These are phyloP conservation scores for Fraxinus americana DNA, from an alignment of 257 asterid genomes.

Conservation along the genomic window DNA sequence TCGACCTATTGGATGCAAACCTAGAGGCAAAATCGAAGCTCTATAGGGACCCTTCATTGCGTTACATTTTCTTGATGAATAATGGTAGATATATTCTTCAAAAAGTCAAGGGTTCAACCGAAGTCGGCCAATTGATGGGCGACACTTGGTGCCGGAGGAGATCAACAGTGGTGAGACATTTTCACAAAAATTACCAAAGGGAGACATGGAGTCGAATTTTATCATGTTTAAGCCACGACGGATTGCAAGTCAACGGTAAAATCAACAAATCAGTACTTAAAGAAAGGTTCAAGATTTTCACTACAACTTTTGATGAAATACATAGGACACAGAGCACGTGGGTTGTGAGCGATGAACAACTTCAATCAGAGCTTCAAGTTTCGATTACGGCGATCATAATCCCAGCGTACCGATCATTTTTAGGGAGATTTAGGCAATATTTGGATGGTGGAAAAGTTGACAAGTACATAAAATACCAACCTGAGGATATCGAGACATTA, in stretches of 20 bases:
- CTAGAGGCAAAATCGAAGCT: slow-evolving; percentile 54
- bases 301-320: slow-evolving; percentile 65
- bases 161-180: slow-evolving; percentile 71
- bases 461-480: slow-evolving; percentile 78
- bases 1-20: slow-evolving; percentile 66
- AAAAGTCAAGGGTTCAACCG: slow-evolving; percentile 67
- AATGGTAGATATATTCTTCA: slow-evolving; percentile 81
- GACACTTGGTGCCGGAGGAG: slow-evolving; percentile 81
- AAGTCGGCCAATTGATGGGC: slow-evolving; percentile 71
- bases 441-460: slow-evolving; percentile 60
- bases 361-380: slow-evolving; percentile 84
- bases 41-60: slow-evolving; percentile 63
- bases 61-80: slow-evolving; percentile 75
- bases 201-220: slow-evolving; percentile 79
- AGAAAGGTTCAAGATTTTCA: slow-evolving; percentile 74
- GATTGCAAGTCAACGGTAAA: slow-evolving; percentile 53
- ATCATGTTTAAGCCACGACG: slow-evolving; percentile 63
- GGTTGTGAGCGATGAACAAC: slow-evolving; percentile 89
- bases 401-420: slow-evolving; percentile 82
- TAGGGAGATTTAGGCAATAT: slow-evolving; percentile 71
- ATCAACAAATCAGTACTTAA: slow-evolving; percentile 56
- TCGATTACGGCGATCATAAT: slow-evolving; percentile 70
- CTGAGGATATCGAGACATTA: slow-evolving; percentile 78
- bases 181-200: slow-evolving; percentile 80
- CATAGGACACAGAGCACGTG: slow-evolving; percentile 66